phyloP scores from a whole-genome alignment of 2,329 filamentous ascomycete genomes.

The Penicillium sp. region DNA sequence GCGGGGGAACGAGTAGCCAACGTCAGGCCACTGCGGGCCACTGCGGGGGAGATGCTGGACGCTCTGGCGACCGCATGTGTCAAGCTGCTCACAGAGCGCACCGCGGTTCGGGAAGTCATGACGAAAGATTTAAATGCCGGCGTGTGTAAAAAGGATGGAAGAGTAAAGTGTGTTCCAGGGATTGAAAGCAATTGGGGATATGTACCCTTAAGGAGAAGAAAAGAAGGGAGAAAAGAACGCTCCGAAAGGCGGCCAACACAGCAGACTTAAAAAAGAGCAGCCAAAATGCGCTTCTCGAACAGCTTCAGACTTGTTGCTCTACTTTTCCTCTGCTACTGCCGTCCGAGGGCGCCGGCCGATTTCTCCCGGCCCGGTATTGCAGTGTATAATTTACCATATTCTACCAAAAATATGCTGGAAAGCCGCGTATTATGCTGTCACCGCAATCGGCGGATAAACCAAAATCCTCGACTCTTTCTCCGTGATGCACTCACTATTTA shows the following conservation, averaged over 20 bases:
- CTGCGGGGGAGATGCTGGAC: slow-evolving; percentile 40
- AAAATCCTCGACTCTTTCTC: slow-evolving; percentile 19
- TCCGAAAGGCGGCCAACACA: slow-evolving; percentile 18
- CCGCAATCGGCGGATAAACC: slow-evolving; percentile 22
- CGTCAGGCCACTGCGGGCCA: slow-evolving; percentile 34
- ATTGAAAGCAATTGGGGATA: slow-evolving; percentile 10
- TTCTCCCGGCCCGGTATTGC: slow-evolving; percentile 31
- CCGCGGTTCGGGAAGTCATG: slow-evolving; percentile 45
- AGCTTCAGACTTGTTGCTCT: slow-evolving; percentile 1
- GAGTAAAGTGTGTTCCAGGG: neutral
- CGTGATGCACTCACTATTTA: slow-evolving; percentile 6
- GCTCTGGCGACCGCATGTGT: slow-evolving; percentile 38
- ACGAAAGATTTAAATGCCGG: slow-evolving; percentile 29
- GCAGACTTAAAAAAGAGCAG: slow-evolving; percentile 9
- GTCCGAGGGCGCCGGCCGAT: slow-evolving; percentile 32
- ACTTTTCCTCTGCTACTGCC: slow-evolving; percentile 11
- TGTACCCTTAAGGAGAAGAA: slow-evolving; percentile 11
- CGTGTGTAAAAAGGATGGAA: slow-evolving; percentile 3
- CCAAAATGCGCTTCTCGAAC: neutral
- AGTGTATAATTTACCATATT: slow-evolving; percentile 5
- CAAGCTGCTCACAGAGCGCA: slow-evolving; percentile 43
- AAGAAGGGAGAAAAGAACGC: slow-evolving; percentile 16
- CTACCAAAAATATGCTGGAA: neutral
- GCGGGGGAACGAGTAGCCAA: slow-evolving; percentile 37
- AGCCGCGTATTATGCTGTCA: slow-evolving; percentile 19